Evolutionary conservation across 768 basidiomycete species (phyloP).

Genomic region (Leccinellum rugosiceps): DNA sequence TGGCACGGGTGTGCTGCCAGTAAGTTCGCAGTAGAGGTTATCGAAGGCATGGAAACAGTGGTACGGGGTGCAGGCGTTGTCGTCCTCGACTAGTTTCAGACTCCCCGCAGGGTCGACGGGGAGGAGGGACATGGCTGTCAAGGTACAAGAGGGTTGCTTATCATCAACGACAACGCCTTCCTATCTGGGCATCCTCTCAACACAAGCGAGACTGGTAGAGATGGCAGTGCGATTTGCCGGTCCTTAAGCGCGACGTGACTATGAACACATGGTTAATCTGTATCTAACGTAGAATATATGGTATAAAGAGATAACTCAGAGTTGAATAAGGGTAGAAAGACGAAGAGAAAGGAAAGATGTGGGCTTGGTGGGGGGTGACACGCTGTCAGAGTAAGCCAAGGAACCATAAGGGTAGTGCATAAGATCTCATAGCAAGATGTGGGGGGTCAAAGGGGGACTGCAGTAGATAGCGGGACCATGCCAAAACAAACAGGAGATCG

Average conservation of each 20-base stretch:
- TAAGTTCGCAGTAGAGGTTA: slow-evolving; percentile 74
- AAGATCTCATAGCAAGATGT: slow-evolving; percentile 26
- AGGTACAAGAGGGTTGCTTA: slow-evolving; percentile 19
- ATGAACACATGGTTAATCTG: slow-evolving; percentile 36
- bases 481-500: slow-evolving; percentile 12
- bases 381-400: slow-evolving; percentile 23
- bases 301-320: slow-evolving; percentile 39
- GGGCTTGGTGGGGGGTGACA: slow-evolving; percentile 14
- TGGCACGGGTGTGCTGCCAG: slow-evolving; percentile 46
- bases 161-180: slow-evolving; percentile 14
- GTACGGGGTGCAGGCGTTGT: slow-evolving; percentile 58
- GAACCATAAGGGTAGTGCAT: slow-evolving; percentile 25
- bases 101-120: slow-evolving; percentile 48
- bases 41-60: slow-evolving; percentile 86
- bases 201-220: neutral
- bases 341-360: slow-evolving; percentile 7
- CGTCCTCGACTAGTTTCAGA: slow-evolving; percentile 36
- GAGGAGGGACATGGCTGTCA: slow-evolving; percentile 51
- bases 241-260: slow-evolving; percentile 21
- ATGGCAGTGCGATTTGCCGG: slow-evolving; percentile 7
- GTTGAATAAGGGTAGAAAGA: slow-evolving; percentile 30
- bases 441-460: slow-evolving; percentile 12
- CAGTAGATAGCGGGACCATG: slow-evolving; percentile 21
- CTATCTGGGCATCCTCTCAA: slow-evolving; percentile 25
- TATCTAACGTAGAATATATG: slow-evolving; percentile 39